Base-by-base conservation (phyloP, 2,329 filamentous ascomycete species). In the Alternaria viburni region DNA sequence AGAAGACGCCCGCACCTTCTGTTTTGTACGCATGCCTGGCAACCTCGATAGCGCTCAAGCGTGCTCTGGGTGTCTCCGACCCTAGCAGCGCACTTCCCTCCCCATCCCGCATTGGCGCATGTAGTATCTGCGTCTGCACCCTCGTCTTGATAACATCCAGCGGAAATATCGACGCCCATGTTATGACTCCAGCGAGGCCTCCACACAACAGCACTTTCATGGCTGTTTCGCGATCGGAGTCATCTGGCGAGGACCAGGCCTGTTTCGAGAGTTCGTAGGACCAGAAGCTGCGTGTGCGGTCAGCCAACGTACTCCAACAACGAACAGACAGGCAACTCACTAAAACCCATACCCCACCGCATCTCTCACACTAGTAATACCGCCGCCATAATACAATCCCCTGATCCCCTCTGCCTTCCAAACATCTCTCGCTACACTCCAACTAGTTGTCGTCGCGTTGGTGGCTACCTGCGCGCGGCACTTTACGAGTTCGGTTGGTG, bases 261-360 rank as follows among this genome's bases (percentile, higher is more conserved):
- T 87, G 85, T 66, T 90, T 93, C 67, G 86, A 88, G 62, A 94
- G 82, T 79, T 96, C 92, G 75, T 97, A 98, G 1, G 91, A 91
- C 91, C 92, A 97, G 79, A 98, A 98, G 77, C 87, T 88, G n/a
- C 25, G 47, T 26, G 11, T 11, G n/a, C n/a, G 13, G 49, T 52
- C 55, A 59, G 41, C 10, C 26, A 10, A 8, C 12, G 1, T 46
- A 15, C 30, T 23, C 36, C 1, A 17, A 30, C 0, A 6, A 12
- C 36, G 6, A 12, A 41, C 9, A n/a, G 7, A 2, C 41, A 23
- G 51, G 47, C 19, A 45, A 71, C 85, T 73, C 83, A 89, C 86
- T 97, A 98, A 79, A 97, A 97, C 0, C 94, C 95, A 81, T 97
- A 98, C n/a, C 95, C 95, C 59, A 97, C 87, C 61, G 91, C 90